Base-by-base conservation (phyloP, 2,329 filamentous ascomycete genomes). In the Pseudopyrenochaeta lycopersici region DNA sequence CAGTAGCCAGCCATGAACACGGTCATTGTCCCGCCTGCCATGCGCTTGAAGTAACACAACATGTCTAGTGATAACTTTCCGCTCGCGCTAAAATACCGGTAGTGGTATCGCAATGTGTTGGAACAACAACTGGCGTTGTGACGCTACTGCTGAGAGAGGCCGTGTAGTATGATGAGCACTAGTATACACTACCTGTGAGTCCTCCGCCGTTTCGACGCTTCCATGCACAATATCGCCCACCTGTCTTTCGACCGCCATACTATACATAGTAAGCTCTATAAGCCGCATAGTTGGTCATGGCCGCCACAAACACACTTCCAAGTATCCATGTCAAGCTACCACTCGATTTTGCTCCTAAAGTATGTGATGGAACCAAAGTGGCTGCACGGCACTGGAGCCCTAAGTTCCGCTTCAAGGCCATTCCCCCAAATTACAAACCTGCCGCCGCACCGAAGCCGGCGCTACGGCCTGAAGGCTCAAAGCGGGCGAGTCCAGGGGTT, bases 361-460 rank as follows among this genome's bases (percentile, higher is more conserved):
- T 11, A 35, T 20, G 38, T 21, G n/a, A 42, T 52, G 52, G 46
- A n/a, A 46, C 17, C 32, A 21, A n/a, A 17, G 54, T 64, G 62
- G 54, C 54, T 62, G 57, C 60, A 56, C 60, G 39, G 30, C 40
- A 42, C 46, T 41, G 41, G 36, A 54, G 49, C 21, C 49, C 52
- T n/a, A 46, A 49, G 41, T 54, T 40, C 45, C 53, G 27, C 20
- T 47, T 41, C 47, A 17, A 45, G 27, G 32, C 38, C 30, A 39
- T 42, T 17, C 15, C 11, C 30, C 35, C 61, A 57, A 63, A 60
- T 61, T 20, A 40, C 29, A 43, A 41, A 49, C 39, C 41, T 30
- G 47, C 47, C 43, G 29, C 45, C 44, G 51, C 63, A 51, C 55
- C 64, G 61, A 60, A 53, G 45, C 58, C 59, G 51, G 46, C 53